These are phyloP conservation scores for Mycena olivaceomarginata DNA, from an alignment of 768 basidiomycete species.

Conservation along the genomic window DNA sequence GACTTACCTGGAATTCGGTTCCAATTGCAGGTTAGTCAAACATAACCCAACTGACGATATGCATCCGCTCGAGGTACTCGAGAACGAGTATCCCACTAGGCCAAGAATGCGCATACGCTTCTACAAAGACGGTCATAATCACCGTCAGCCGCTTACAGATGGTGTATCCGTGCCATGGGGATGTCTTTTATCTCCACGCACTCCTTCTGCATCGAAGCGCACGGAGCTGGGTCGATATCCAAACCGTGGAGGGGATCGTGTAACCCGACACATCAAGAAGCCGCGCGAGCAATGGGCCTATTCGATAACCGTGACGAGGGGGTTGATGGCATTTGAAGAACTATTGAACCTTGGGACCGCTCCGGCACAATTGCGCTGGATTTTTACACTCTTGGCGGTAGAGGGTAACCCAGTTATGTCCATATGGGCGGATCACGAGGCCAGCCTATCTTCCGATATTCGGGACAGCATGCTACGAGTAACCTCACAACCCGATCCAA, in stretches of 20 bases:
- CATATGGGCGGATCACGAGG: no score
- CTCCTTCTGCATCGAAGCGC: conserved; percentile 3
- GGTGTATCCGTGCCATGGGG: conserved; percentile 6
- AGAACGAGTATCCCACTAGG: not conserved
- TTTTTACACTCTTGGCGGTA: not conserved
- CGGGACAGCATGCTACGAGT: not conserved
- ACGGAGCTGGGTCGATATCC: not conserved
- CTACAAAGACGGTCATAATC: not conserved
- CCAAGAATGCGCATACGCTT: conserved; percentile 4
- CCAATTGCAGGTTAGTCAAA: no score
- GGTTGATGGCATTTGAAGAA: conserved; percentile 15
- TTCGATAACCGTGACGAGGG: conserved; percentile 11
- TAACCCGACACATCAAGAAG: conserved; percentile 8
- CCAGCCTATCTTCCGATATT: no score
- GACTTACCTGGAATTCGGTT: no score
- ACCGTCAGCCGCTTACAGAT: not conserved
- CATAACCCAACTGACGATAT: no score
- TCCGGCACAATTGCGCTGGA: not conserved
- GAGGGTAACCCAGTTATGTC: not conserved
- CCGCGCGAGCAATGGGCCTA: conserved; percentile 3
- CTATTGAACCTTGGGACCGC: not conserved
- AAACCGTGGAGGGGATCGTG: not conserved
- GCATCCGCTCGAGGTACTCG: no score
- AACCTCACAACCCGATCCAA: not conserved
- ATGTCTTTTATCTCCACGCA: conserved; percentile 2